Evolutionary conservation across 2,329 filamentous ascomycete genomes (phyloP), one percentile per base, ranked within the genome.

Genomic region (Alternaria consortialis): DNA sequence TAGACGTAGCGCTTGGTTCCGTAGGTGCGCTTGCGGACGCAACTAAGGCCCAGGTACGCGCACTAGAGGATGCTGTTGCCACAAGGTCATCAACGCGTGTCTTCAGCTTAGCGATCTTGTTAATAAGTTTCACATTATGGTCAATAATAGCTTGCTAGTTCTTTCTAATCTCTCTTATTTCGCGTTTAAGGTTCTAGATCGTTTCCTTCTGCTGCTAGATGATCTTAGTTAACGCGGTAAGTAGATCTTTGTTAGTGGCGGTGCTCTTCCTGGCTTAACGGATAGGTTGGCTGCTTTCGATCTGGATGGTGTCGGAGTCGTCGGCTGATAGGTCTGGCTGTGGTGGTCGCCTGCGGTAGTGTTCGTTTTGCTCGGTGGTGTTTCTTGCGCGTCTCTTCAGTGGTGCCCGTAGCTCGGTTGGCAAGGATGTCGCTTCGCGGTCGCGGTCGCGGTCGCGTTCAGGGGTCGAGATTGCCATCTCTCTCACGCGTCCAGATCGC

Each of bases 171-270:
- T 36, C 32, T 36, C 6, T 36, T 7, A 12, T 36, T 36, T 36
- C 43, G 43, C 57, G 50, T 51, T 51, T 51, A 15, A 60, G 57
- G 42, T 55, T 56, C 36, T 20, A 40, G 29, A 56, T 60, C 11
- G 52, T 60, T 20, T 60, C 51, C 34, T 34, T 50, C 47, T 55
- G 50, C 39, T 60, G 52, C 46, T 39, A 44, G 31, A 60, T 60
- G 29, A 60, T 44, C 29, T 55, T 44, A 7, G 57, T 60, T 37
- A 60, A 46, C 51, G 44, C 43, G 9, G n/a, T 20, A 32, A 56
- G 57, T 37, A 60, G 36, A 31, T 56, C 52, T 56, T 60, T 60
- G 37, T 60, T 60, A 27, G 57, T 56, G 36, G 37, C 46, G 29
- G 31, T 50, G 32, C 52, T 51, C 57, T 40, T 60, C 58, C 40